Percentiles rank a stretch among this genome's conserved stretches.
Evolutionary conservation across 176 grass and related monocot genomes (phyloP).

Genomic region (Pharus latifolius): DNA sequence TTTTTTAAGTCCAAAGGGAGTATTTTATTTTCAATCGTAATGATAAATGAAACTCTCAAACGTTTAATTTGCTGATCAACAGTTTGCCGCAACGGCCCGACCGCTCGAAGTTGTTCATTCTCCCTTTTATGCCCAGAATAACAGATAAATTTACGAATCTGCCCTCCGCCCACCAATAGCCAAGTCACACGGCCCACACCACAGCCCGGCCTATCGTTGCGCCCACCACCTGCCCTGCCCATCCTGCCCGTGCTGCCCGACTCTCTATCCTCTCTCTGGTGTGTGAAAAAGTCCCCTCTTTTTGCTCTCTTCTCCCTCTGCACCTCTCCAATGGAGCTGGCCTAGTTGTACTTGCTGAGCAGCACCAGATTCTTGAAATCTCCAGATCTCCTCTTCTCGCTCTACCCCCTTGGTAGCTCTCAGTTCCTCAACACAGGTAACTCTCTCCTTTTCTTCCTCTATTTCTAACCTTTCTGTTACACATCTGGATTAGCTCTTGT

Average conservation of each 20-base stretch:
- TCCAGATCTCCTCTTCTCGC: slow-evolving; percentile 27
- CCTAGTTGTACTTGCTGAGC: slow-evolving; percentile 20
- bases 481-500: not conserved
- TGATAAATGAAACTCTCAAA: too few relatives aligned
- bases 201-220: not conserved
- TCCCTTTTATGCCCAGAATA: not conserved
- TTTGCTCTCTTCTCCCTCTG: not conserved
- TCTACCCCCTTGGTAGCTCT: not conserved
- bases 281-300: slow-evolving; percentile 23
- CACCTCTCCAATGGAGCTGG: slow-evolving; percentile 22
- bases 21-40: too few relatives aligned
- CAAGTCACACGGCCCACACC: too few relatives aligned
- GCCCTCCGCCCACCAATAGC: slow-evolving; percentile 13
- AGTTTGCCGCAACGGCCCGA: too few relatives aligned
- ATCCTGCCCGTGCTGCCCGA: slow-evolving; percentile 43
- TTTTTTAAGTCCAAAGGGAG: too few relatives aligned
- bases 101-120: not conserved
- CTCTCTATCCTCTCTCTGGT: not conserved
- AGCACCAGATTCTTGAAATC: not conserved
- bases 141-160: not conserved
- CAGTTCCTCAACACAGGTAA: too few relatives aligned
- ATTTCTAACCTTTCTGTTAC: not conserved
- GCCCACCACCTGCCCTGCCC: slow-evolving; percentile 41
- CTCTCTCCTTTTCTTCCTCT: not conserved
- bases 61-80: not conserved